These are phyloP conservation scores for Trametes coccinea DNA, from an alignment of 768 basidiomycete species.

Conservation along the genomic window DNA sequence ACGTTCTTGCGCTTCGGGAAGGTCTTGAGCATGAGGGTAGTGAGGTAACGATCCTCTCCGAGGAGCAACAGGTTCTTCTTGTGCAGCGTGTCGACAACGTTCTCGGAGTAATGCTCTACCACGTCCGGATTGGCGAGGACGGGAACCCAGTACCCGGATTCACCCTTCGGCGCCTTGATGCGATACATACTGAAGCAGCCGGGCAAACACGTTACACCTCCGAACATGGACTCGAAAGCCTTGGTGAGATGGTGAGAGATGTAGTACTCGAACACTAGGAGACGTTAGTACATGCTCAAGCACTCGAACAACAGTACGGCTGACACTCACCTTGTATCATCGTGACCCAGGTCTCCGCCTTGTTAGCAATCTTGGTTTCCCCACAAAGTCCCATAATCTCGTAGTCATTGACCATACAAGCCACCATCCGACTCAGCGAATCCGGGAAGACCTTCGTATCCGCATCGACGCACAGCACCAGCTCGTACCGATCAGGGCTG, in stretches of 20 bases:
- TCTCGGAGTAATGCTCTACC: constrained; percentile 98
- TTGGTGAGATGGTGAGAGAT: constrained; percentile 99
- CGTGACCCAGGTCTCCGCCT: constrained; percentile 96
- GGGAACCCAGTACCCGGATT: constrained; percentile 96
- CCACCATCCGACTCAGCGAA: constrained; percentile 92
- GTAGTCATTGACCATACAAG: constrained; percentile 94
- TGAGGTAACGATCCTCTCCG: constrained; percentile 98
- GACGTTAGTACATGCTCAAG: not conserved
- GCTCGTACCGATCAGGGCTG: constrained; percentile 93
- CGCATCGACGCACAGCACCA: constrained; percentile 94
- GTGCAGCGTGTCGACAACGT: constrained; percentile 98
- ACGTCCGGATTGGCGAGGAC: constrained; percentile 98
- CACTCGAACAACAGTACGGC: not conserved
- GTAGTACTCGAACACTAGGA: constrained; percentile 96
- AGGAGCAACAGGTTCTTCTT: constrained; percentile 98
- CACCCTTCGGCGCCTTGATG: constrained; percentile 98
- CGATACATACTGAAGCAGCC: constrained; percentile 99
- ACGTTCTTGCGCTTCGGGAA: constrained; percentile 99
- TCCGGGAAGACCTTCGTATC: constrained; percentile 99
- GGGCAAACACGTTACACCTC: constrained; percentile 98
- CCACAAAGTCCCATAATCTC: constrained; percentile 99
- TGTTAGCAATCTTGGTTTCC: constrained; percentile 99
- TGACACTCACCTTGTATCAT: constrained; percentile 93
- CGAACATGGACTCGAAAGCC: constrained; percentile 99
- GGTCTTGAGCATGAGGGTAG: constrained; percentile 96